Evolutionary conservation across 2,329 filamentous ascomycete genomes (phyloP), one percentile per base, ranked within the genome.

Genomic region (Talaromyces piceae): DNA sequence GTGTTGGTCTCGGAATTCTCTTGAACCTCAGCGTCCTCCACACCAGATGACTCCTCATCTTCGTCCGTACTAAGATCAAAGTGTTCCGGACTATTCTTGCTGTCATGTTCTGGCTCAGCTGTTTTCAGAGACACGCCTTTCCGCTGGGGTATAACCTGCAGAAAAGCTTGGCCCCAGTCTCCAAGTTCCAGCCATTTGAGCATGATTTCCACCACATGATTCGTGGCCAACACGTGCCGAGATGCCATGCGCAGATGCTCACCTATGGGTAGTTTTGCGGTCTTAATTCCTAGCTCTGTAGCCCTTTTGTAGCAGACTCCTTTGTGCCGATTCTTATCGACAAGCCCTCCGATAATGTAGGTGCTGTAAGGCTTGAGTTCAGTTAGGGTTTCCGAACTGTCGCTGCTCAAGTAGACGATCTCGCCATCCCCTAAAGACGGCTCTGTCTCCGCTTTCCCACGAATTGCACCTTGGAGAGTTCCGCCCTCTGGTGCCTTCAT

Each of bases 141-240:
- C 56, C 93, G 77, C 70, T 89, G 90, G 0, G 93, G 93, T 59
- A 98, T 91, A 3, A 94, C 89, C 47, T 81, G 78, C 70, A 91
- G 72, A 66, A 98, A 98, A 0, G 93, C 91, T 63, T 87, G 77
- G 1, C 86, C 91, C 93, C 93, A 98, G 66, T 97, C 87, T 2
- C 87, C 88, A 45, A 81, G 82, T 68, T 96, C 89, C 50, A 98
- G 70, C 90, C 91, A 98, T 58, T 83, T 84, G 43, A 95, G 73
- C 88, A 98, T 95, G 56, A 98, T 97, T 70, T 97, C 91, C 44
- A 93, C 81, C 1, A 98, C 93, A 63, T 98, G 93, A 64, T 97
- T 98, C 6, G 91, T 96, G 3, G 91, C 85, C 52, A 98, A 73
- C 4, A 98, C 88, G 60, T 86, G 82, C 27, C 93, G 82, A 60